Percentiles rank a stretch among this genome's conserved stretches.
These are phyloP conservation scores for Physcomitrellopsis africana DNA, from an alignment of 225 moss, liverwort and hornwort species.

Conservation along the genomic window DNA sequence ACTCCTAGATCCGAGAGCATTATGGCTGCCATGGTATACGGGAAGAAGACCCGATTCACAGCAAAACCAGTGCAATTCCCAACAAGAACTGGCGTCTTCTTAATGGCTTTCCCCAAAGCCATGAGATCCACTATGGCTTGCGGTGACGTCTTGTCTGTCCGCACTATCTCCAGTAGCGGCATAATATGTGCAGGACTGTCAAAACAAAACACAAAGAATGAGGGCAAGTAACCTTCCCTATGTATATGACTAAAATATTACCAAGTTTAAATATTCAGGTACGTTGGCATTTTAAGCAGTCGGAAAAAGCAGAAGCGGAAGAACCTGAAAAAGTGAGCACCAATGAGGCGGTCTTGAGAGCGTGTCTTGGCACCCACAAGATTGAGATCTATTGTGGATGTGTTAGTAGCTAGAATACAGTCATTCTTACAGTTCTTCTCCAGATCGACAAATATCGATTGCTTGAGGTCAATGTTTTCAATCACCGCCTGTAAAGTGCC, in stretches of 20 bases:
- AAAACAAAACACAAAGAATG: conserved; percentile 21
- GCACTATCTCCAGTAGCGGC: conserved; percentile 96
- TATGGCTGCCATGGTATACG: conserved; percentile 83
- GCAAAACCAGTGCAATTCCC: conserved; percentile 98
- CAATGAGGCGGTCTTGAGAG: conserved; percentile 83
- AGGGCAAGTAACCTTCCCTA: conserved; percentile 14
- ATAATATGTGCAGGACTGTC: conserved; percentile 98
- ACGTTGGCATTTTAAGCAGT: conserved; percentile 20
- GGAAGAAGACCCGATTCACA: conserved; percentile 96
- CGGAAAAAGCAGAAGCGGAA: conserved; percentile 9
- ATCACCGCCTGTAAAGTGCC: conserved; percentile 80
- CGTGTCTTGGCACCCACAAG: conserved; percentile 85
- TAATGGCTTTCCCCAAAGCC: conserved; percentile 81
- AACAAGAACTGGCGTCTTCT: conserved; percentile 93
- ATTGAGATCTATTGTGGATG: conserved; percentile 94
- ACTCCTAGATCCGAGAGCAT: conserved; percentile 85
- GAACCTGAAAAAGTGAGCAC: conserved; percentile 99
- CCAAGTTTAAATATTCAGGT: conserved; percentile 4
- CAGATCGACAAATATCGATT: conserved; percentile 86
- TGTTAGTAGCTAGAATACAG: conserved; percentile 88
- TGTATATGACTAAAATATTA: conserved; percentile 12
- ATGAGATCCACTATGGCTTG: conserved; percentile 95
- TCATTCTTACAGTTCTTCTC: conserved; percentile 74
- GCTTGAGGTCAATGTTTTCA: conserved; percentile 93
- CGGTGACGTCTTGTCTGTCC: conserved; percentile 90